phyloP scores from a whole-genome alignment of 371 early-diverging fungal species.

The Syncephalastrum contaminatum region DNA sequence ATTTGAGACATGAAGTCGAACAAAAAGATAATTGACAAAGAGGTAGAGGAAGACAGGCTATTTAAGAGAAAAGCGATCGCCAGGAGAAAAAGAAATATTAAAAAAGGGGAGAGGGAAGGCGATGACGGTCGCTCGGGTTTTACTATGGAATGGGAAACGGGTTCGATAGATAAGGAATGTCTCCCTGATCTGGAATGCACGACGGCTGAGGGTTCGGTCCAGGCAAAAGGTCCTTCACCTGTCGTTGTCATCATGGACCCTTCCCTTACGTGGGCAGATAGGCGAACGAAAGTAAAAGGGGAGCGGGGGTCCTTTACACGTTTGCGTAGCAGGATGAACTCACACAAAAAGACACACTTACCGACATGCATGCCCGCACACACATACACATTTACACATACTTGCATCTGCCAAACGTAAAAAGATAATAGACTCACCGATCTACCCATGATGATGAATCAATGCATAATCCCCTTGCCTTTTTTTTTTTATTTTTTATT shows the following conservation, averaged over 20 bases:
- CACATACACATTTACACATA: not conserved
- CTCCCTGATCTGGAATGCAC: constrained; percentile 25
- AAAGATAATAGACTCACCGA: too few species aligned
- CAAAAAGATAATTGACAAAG: constrained; percentile 2
- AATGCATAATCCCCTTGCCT: too few species aligned
- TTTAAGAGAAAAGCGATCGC: constrained; percentile 21
- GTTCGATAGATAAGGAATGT: constrained; percentile 23
- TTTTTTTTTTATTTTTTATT: not conserved
- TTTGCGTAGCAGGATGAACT: constrained; percentile 1
- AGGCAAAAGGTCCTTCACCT: constrained; percentile 4
- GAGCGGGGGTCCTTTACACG: not conserved
- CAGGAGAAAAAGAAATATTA: constrained; percentile 24
- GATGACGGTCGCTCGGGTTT: constrained; percentile 20
- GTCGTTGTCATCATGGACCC: not conserved
- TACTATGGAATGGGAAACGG: constrained; percentile 29
- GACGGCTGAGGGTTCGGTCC: too few species aligned
- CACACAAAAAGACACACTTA: not conserved
- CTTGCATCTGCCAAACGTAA: not conserved
- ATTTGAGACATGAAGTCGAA: not conserved
- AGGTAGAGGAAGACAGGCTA: constrained; percentile 8
- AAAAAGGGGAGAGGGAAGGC: constrained; percentile 16
- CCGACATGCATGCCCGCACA: not conserved
- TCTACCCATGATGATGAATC: too few species aligned
- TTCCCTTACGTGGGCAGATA: constrained; percentile 1
- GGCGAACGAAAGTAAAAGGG: not conserved